A percentile compares a stretch with the other conserved stretches of the same genome.
Evolutionary conservation across 2,329 filamentous ascomycete genomes (phyloP).

Genomic region (Paraphaeosphaeria minitans): DNA sequence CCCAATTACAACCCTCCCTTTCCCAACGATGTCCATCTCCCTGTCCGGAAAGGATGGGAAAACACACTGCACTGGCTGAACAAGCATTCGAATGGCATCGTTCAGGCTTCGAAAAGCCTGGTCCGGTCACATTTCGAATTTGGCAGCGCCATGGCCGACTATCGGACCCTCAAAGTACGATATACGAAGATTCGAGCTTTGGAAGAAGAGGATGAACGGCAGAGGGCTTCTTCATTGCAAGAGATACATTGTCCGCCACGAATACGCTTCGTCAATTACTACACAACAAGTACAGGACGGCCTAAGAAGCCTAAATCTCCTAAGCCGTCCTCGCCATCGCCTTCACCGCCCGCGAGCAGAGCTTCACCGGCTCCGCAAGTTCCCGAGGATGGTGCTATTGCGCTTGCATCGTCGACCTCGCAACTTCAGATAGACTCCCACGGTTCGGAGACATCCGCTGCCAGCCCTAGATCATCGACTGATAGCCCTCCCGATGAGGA

Average conservation of each 20-base stretch:
- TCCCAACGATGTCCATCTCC: conserved; percentile 72
- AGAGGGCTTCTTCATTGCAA: conserved; percentile 36
- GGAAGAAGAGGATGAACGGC: conserved; percentile 68
- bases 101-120: conserved; percentile 72
- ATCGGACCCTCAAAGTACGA: conserved; percentile 68
- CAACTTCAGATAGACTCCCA: conserved; percentile 22
- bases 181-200: conserved; percentile 73
- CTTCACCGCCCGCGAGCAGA: conserved; percentile 21
- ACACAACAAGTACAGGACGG: conserved; percentile 80
- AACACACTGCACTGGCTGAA: conserved; percentile 75
- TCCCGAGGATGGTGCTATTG: conserved; percentile 9
- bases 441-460: conserved; percentile 15
- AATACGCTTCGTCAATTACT: conserved; percentile 87
- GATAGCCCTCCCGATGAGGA: conserved; percentile 52
- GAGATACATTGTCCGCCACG: conserved; percentile 50
- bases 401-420: conserved; percentile 18
- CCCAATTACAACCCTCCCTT: conserved; percentile 79
- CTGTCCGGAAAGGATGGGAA: conserved; percentile 71
- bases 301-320: conserved; percentile 59
- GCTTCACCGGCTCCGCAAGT: conserved; percentile 12
- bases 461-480: conserved; percentile 53
- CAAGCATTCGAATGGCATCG: conserved; percentile 77
- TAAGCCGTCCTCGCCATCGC: conserved; percentile 22
- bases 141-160: conserved; percentile 79
- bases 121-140: conserved; percentile 84